Conservation (phyloP, 108 stramenopile genomes). For the Conticribra weissflogii region DNA sequence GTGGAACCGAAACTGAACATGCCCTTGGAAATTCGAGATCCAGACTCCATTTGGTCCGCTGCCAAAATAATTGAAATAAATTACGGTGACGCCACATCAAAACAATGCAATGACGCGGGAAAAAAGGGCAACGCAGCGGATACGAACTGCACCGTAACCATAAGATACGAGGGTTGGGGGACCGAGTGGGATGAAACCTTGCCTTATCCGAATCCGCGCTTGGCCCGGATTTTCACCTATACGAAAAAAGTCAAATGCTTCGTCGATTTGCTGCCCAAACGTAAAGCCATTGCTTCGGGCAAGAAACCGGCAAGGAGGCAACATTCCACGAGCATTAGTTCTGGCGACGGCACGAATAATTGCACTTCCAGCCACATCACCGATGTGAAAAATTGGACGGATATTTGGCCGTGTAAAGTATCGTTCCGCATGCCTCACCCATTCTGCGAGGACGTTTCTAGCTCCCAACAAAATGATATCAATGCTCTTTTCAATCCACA, state of each 20-base stretch:
- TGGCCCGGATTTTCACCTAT: conserved; percentile 25
- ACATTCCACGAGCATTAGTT: background rate
- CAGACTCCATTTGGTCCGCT: conserved; percentile 15
- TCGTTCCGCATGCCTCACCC: conserved; percentile 23
- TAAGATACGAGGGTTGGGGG: conserved; percentile 40
- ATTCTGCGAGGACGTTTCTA: too few species aligned
- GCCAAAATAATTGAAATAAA: conserved; percentile 14
- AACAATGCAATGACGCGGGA: background rate
- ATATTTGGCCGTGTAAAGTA: conserved; percentile 28
- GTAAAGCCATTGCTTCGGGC: background rate
- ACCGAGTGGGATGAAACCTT: conserved; percentile 26
- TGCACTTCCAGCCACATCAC: too few species aligned
- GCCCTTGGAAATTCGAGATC: conserved; percentile 17
- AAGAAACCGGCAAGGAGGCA: background rate
- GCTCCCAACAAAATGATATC: too few species aligned
- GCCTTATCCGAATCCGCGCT: conserved; percentile 4
- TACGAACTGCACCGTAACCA: conserved; percentile 3
- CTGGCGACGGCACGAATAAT: too few species aligned
- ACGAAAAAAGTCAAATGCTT: conserved; percentile 27
- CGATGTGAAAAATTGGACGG: conserved; percentile 15
- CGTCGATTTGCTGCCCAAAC: conserved; percentile 7
- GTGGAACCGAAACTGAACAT: conserved; percentile 10
- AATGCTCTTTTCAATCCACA: too few species aligned
- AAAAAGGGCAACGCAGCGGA: background rate
- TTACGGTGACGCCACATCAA: background rate